phyloP scores from a whole-genome alignment of 1,139 yeast species.

The Zygoascus meyerae region DNA sequence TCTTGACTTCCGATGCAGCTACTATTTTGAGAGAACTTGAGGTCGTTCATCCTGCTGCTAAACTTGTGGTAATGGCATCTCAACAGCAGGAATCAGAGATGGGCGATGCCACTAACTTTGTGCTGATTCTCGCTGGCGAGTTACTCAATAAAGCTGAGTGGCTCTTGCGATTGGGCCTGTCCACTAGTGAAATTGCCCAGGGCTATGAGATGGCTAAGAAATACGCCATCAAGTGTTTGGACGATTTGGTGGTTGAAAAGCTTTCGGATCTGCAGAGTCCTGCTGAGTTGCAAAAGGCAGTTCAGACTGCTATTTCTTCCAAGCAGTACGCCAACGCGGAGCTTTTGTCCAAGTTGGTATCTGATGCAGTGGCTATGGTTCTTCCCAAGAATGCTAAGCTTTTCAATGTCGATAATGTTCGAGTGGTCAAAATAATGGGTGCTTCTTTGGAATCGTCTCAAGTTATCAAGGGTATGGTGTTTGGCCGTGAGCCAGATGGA shows the following conservation, averaged over 20 bases:
- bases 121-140: slow-evolving; percentile 84
- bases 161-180: slow-evolving; percentile 75
- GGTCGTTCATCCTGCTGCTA: slow-evolving; percentile 96
- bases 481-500: slow-evolving; percentile 96
- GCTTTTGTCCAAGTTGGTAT: slow-evolving; percentile 67
- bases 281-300: slow-evolving; percentile 61
- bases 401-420: slow-evolving; percentile 85
- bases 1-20: slow-evolving; percentile 94
- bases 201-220: slow-evolving; percentile 82
- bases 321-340: slow-evolving; percentile 91
- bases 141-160: slow-evolving; percentile 78
- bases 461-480: slow-evolving; percentile 96
- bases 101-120: slow-evolving; percentile 74
- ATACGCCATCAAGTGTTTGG: slow-evolving; percentile 60
- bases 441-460: slow-evolving; percentile 65
- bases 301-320: slow-evolving; percentile 84
- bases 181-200: slow-evolving; percentile 83
- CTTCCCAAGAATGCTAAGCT: slow-evolving; percentile 58
- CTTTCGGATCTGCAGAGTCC: slow-evolving; percentile 54
- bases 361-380: slow-evolving; percentile 77
- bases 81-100: slow-evolving; percentile 92
- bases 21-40: slow-evolving; percentile 91
- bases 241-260: slow-evolving; percentile 56
- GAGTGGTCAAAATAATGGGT: slow-evolving; percentile 97
- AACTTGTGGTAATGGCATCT: slow-evolving; percentile 90